A percentile compares a stretch with the other conserved stretches of the same genome.
phyloP scores from a whole-genome alignment of 2,329 filamentous ascomycete species.

The Curvularia sp. region DNA sequence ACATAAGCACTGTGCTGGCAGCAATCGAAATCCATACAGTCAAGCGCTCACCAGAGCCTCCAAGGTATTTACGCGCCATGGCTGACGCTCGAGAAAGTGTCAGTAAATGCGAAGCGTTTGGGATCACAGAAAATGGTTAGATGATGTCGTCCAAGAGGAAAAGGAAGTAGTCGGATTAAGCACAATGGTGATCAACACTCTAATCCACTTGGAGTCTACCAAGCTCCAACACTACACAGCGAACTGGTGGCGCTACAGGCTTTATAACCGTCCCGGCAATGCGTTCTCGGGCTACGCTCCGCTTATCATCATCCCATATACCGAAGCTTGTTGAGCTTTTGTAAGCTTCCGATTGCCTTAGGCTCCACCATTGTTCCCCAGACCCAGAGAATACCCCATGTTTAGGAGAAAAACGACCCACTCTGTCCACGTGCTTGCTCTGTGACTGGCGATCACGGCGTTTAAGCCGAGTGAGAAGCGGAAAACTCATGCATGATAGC shows the following conservation, averaged over 20 bases:
- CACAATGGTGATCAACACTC: neutral
- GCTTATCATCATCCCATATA: slow-evolving; percentile 18
- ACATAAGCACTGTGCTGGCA: slow-evolving; percentile 57
- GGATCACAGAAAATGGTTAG: neutral
- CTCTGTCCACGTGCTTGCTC: slow-evolving; percentile 4
- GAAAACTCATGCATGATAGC: neutral
- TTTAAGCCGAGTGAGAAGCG: slow-evolving; percentile 14
- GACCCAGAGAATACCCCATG: slow-evolving; percentile 12
- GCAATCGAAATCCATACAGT: slow-evolving; percentile 62
- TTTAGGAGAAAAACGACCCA: slow-evolving; percentile 16
- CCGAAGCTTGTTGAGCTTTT: slow-evolving; percentile 6
- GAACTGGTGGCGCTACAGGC: slow-evolving; percentile 8
- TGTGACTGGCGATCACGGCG: slow-evolving; percentile 12
- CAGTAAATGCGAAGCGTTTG: neutral
- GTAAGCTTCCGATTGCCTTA: slow-evolving; percentile 8
- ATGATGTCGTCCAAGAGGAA: neutral
- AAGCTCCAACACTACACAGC: slow-evolving; percentile 4
- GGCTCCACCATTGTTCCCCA: slow-evolving; percentile 12
- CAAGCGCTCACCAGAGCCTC: slow-evolving; percentile 58
- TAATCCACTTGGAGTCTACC: slow-evolving; percentile 13
- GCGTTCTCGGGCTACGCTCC: slow-evolving; percentile 15
- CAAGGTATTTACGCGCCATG: slow-evolving; percentile 59
- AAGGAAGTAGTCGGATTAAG: neutral
- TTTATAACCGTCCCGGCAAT: slow-evolving; percentile 21
- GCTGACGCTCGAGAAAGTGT: neutral